Base-by-base conservation (phyloP, 208 protist species). In the Wallacemonas sp. region DNA sequence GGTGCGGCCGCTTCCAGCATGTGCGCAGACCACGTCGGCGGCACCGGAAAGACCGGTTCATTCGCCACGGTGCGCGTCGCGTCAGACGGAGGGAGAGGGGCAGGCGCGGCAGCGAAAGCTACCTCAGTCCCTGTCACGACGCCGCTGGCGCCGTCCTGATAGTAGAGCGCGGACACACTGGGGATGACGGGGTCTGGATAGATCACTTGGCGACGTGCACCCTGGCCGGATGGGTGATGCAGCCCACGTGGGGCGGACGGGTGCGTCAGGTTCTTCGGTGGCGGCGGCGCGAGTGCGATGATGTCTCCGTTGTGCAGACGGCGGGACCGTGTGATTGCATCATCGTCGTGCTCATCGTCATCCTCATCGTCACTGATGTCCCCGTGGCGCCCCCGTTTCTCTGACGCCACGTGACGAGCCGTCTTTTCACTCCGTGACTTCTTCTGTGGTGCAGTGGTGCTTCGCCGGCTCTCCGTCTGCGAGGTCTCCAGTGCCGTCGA, bases 121-220 rank as follows among this genome's bases (percentile, higher is more conserved):
- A n/a, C n/a, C n/a, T n/a, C n/a, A n/a, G n/a, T n/a, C n/a, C n/a
- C n/a, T n/a, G n/a, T n/a, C n/a, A n/a, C 56, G 30, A n/a, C 33
- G 17, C 4, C 32, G 30, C 16, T 33, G 2, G 27, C 17, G 23
- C 9, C 30, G 41, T 38, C 30, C 16, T 9, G 11, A 30, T 6
- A 5, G 34, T 3, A 9, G 11, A 58, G n/a, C n/a, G n/a, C n/a
- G 14, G 52, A 34, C 26, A 30, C 23, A 30, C 30, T 58, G 4
- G 52, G 52, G 26, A 58, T 39, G 2, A 58, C 47, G 5, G 62
- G 62, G 34, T 48, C 30, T 21, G 62, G 62, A 29, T 68, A 68
- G 27, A 55, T 17, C 3, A 68, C 62, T 47, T 68, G 46, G 8
- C 62, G 62, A 2, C 34, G 32, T 16, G 33, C 62, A 17, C 44